phyloP scores from a whole-genome alignment of 768 basidiomycete genomes.

The Calvatia gigantea region DNA sequence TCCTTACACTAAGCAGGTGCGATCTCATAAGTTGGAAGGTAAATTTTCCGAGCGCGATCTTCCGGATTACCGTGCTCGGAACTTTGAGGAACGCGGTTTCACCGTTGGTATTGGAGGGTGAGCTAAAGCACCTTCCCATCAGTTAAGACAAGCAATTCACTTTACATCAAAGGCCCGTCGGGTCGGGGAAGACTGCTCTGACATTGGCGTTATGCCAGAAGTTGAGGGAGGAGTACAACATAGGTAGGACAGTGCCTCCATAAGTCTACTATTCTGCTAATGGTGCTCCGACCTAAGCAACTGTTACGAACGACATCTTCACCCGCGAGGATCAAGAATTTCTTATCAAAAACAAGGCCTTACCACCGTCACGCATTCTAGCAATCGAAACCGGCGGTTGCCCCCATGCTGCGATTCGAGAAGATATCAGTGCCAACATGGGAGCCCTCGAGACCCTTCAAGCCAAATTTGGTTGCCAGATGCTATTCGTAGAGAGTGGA shows the following conservation, averaged over 20 bases:
- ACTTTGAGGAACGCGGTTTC: conserved; percentile 92
- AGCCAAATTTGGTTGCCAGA: conserved; percentile 83
- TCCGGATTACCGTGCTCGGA: conserved; percentile 79
- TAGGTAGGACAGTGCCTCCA: conserved; percentile 49
- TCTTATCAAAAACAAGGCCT: conserved; percentile 86
- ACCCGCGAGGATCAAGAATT: conserved; percentile 98
- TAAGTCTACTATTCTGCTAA: background rate
- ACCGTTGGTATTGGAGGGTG: conserved; percentile 98
- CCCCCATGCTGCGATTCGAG: conserved; percentile 96
- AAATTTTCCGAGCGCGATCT: conserved; percentile 91
- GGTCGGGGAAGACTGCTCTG: conserved; percentile 95
- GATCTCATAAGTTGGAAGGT: conserved; percentile 41
- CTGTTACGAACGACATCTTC: conserved; percentile 99
- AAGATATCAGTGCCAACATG: conserved; percentile 97
- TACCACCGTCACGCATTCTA: conserved; percentile 80
- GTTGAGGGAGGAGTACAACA: conserved; percentile 82
- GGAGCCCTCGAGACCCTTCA: conserved; percentile 94
- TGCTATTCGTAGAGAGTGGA: conserved; percentile 94
- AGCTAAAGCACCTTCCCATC: conserved; percentile 19
- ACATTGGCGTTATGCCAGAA: conserved; percentile 85
- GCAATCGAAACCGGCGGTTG: conserved; percentile 99
- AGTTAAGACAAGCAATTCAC: background rate
- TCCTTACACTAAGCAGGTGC: background rate
- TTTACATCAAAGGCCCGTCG: conserved; percentile 75
- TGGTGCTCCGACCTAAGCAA: conserved; percentile 43